Percentiles rank a stretch among this genome's conserved stretches.
Conservation (phyloP, 192 early-diverging fungal species). For the Backusella parvicylindrica region DNA sequence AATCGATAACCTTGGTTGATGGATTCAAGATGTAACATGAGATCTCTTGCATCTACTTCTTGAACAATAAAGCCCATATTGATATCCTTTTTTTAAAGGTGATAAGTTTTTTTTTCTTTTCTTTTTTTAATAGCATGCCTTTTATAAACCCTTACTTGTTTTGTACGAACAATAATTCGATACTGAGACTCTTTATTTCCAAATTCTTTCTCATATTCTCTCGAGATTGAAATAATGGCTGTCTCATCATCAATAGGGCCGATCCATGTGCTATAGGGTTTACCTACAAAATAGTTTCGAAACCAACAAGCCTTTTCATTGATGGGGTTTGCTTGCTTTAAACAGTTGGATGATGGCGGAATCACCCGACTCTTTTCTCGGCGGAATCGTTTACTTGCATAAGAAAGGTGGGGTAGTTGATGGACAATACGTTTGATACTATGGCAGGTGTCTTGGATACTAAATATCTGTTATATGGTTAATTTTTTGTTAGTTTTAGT, state of each 20-base stretch:
- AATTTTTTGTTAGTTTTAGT: background rate
- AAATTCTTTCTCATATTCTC: background rate
- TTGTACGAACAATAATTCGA: constrained; percentile 10
- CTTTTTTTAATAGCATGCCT: background rate
- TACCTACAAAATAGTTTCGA: constrained; percentile 13
- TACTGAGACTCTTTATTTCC: constrained; percentile 2
- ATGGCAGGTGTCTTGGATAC: background rate
- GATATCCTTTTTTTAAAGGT: background rate
- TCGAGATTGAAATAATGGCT: background rate
- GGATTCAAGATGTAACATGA: background rate
- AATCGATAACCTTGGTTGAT: background rate
- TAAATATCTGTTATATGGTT: background rate
- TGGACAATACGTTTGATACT: background rate
- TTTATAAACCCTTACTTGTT: background rate
- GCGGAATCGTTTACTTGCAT: background rate
- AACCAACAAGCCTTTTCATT: constrained; percentile 10
- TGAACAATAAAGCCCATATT: constrained; percentile 11
- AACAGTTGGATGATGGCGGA: background rate
- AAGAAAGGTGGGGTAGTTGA: background rate
- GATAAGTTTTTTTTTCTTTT: no score
- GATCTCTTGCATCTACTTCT: constrained; percentile 2
- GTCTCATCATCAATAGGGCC: background rate
- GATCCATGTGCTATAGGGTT: constrained; percentile 1
- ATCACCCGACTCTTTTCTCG: background rate
- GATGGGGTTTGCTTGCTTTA: background rate